Evolutionary conservation across 768 basidiomycete species (phyloP), one percentile per base, ranked within the genome.

Genomic region (Suillus occidentalis): DNA sequence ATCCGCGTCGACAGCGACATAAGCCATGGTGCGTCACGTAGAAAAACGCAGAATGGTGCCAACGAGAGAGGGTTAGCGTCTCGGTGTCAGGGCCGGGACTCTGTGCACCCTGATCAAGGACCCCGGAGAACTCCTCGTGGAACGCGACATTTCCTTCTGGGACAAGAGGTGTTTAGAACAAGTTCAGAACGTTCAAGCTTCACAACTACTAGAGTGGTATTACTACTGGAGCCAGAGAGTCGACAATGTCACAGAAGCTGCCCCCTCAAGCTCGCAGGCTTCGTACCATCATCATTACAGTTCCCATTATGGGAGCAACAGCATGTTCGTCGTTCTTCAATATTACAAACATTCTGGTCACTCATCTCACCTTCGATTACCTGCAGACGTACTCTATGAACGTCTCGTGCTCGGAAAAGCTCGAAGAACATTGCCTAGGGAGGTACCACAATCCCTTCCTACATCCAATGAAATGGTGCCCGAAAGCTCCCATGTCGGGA

Each of bases 1-100:
- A 73, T 91, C 89, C 36, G 84, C 80, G 66, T 90, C 89, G 64
- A 91, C 87, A 62, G 87, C 80, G 57, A 91, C 87, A 72, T 91
- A 91, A 61, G 89, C 87, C 89, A 90, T 90, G 18, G 14, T 58
- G 5, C 16, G 0, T 58, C 58, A 22, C 58, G 39, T 28, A 59
- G 10, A 58, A 28, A 28, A 40, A 16, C 1, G 39, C 22, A 28
- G 25, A 42, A 31, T 8, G 22, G 1, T 40, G 36, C 16, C 22
- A 1, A 39, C 8, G 36, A 57, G 22, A 37, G 37, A 14, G 37
- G 36, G 37, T 58, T 40, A 25, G 9, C 14, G 8, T n/a, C n/a
- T n/a, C n/a, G n/a, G n/a, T 9, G 57, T 28, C 16, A 2, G 28
- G 25, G 31, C 31, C 31, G 31, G 25, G 58, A 59, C 58, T 59